Conservation (phyloP, 2,329 filamentous ascomycete genomes). For the Pestalotiopsis sp. region DNA sequence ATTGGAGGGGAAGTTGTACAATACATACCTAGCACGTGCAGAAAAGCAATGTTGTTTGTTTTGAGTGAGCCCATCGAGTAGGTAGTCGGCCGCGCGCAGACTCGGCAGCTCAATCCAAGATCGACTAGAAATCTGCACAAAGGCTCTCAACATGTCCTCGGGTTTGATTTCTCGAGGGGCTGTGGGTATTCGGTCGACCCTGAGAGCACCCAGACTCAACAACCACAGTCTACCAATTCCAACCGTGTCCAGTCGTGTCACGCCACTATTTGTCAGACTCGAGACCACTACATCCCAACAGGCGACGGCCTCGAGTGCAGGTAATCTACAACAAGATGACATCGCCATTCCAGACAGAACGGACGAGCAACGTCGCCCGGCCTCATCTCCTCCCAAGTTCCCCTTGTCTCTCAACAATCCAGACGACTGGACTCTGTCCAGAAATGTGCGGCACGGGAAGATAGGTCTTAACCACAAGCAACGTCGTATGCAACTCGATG, state of each 20-base stretch:
- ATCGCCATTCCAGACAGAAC: not conserved
- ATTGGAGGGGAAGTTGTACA: too few species aligned
- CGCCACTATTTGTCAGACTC: not conserved
- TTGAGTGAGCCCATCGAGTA: too few species aligned
- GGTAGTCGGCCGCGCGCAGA: too few species aligned
- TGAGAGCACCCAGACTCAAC: not conserved
- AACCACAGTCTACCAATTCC: not conserved
- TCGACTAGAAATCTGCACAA: not conserved
- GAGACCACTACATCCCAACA: not conserved
- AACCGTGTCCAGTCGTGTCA: not conserved
- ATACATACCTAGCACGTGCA: too few species aligned
- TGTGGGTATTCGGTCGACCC: not conserved
- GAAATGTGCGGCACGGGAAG: not conserved
- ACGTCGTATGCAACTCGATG: conserved; percentile 4
- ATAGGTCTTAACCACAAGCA: not conserved
- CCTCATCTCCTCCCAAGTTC: too few species aligned
- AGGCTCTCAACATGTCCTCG: not conserved
- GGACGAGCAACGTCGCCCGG: not conserved
- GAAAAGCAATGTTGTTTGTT: too few species aligned
- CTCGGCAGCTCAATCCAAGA: not conserved
- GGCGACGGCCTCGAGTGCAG: not conserved
- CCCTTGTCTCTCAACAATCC: not conserved
- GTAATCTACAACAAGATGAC: not conserved
- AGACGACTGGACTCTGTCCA: not conserved
- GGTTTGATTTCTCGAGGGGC: not conserved